These are phyloP conservation scores for Nakataea oryzae DNA, from an alignment of 2,329 filamentous ascomycete species.

Conservation along the genomic window DNA sequence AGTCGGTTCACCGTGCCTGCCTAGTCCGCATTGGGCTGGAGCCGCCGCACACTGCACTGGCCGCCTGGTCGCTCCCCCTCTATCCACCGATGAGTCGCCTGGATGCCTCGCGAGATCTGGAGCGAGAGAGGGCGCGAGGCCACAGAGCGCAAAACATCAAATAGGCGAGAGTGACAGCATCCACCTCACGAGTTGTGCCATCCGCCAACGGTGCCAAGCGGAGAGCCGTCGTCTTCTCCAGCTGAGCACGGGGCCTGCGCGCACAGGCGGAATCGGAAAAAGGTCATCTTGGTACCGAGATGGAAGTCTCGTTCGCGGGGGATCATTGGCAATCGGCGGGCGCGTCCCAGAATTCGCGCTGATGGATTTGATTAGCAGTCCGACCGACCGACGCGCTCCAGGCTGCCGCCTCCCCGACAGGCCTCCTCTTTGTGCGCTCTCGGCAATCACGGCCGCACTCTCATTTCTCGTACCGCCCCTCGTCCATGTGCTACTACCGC, in stretches of 20 bases:
- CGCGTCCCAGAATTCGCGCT: background rate
- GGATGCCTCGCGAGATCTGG: background rate
- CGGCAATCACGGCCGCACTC: background rate
- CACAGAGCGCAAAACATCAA: background rate
- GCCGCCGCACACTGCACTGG: background rate
- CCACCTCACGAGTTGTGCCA: background rate
- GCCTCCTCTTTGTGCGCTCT: too few relatives aligned
- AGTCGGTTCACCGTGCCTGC: background rate
- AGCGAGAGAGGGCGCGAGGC: background rate
- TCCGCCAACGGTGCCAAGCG: background rate
- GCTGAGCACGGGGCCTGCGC: background rate
- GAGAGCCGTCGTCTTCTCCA: too few relatives aligned
- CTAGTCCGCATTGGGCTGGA: too few relatives aligned
- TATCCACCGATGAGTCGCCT: background rate
- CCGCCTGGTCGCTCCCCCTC: too few relatives aligned
- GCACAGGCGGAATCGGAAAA: background rate
- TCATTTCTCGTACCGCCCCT: background rate
- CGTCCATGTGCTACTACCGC: too few relatives aligned
- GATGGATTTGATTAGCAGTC: too few relatives aligned
- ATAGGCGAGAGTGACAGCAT: background rate
- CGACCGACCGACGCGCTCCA: too few relatives aligned
- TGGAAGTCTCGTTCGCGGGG: background rate
- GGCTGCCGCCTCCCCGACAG: too few relatives aligned
- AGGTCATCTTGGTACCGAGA: background rate
- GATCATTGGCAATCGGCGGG: background rate